Conservation (phyloP, 2,329 filamentous ascomycete species). For the Pseudogymnoascus sp. region DNA sequence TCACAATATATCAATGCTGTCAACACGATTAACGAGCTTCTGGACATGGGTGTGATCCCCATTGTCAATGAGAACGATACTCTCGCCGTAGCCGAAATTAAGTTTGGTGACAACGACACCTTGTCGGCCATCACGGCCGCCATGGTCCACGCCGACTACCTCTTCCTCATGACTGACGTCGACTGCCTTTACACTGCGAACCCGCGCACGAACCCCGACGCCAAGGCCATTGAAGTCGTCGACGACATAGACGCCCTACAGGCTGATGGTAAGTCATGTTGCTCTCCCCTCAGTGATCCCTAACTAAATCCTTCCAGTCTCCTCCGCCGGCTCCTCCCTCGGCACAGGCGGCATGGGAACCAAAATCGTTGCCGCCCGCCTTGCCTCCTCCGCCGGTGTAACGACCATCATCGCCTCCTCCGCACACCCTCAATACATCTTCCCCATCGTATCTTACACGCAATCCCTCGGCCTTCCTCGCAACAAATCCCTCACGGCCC, state of each 20-base stretch:
- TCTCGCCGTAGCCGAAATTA: conserved; percentile 92
- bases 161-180: conserved; percentile 98
- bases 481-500: conserved; percentile 26
- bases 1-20: conserved; percentile 95
- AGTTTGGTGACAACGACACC: conserved; percentile 98
- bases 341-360: conserved; percentile 97
- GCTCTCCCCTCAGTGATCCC: conserved; percentile 14
- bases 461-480: conserved; percentile 47
- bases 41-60: conserved; percentile 92
- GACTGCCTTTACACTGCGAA: conserved; percentile 97
- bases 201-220: conserved; percentile 75
- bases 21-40: conserved; percentile 82
- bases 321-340: conserved; percentile 76
- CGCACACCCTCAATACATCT: conserved; percentile 87
- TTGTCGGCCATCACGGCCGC: conserved; percentile 92
- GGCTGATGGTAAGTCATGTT: conserved; percentile 56
- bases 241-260: conserved; percentile 76
- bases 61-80: conserved; percentile 99
- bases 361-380: conserved; percentile 86
- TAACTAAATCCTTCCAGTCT: conserved; percentile 47
- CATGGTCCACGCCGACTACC: conserved; percentile 93
- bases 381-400: conserved; percentile 89
- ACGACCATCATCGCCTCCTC: conserved; percentile 93
- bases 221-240: conserved; percentile 83
- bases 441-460: conserved; percentile 75